Evolutionary conservation across 805 yeast genomes (phyloP), one percentile per base, ranked within the genome.

Genomic region (Debaryomyces prosopidis): DNA sequence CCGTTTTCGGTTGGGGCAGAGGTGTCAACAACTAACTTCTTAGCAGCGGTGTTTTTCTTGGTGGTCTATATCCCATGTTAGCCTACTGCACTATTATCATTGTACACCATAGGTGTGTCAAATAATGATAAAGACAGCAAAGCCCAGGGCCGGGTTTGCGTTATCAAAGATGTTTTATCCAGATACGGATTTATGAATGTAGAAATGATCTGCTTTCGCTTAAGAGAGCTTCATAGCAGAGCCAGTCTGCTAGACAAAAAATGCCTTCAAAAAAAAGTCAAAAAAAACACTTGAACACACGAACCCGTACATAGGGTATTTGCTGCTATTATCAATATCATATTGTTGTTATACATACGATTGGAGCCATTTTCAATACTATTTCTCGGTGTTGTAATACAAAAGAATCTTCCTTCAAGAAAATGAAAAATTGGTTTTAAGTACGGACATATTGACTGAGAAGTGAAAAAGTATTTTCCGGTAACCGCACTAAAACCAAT

Each of bases 1-100:
- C 91, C 95, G 78, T 88, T 89, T 75, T 89, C 96, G 71, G 90
- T 90, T 80, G 97, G 96, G 73, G 96, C 96, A 55, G 97, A 83
- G 71, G 87, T 89, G 82, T 92, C 98, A 71, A 94, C 92, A 68
- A 87, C 87, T 81, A 87, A 89, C 80, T 87, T 88, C 82, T 85
- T 87, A 71, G 87, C 82, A 71, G 80, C 81, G 73, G 82, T 76
- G 59, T 76, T 64, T 64, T 69, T 66, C 80, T 87, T 85, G 81
- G 87, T 71, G 73, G 90, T 84, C 95, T 85, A 72, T 58, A 62
- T 67, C 68, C 73, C 65, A 55, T 71, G 83, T 75, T 80, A 76
- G 87, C 88, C 89, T 85, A 84, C 88, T 81, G 88, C 86, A 72
- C 79, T 61, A 64, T 69, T 68, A 61, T 62, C 65, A 43, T 23